A percentile compares a stretch with the other conserved stretches of the same genome.
Evolutionary conservation across 345 rosid species (phyloP).

Genomic region (Pistacia integerrima): DNA sequence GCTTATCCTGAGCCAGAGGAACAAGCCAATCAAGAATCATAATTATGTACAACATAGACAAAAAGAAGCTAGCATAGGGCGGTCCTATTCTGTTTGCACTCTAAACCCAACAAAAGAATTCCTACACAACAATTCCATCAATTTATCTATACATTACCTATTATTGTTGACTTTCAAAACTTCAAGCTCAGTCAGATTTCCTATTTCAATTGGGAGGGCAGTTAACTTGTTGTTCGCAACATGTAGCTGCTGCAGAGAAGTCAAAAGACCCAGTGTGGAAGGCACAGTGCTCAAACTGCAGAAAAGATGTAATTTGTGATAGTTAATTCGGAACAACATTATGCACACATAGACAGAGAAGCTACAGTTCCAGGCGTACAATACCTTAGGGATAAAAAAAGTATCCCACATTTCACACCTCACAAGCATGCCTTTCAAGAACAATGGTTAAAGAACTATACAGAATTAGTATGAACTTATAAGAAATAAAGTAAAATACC

Average conservation of each 20-base stretch:
- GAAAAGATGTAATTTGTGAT: slow-evolving; percentile 4
- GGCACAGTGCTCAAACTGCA: slow-evolving; percentile 79
- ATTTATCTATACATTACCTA: slow-evolving; percentile 43
- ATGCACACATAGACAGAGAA: background rate
- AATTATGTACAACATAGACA: background rate
- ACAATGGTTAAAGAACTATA: background rate
- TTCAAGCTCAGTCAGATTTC: slow-evolving; percentile 70
- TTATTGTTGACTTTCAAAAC: slow-evolving; percentile 75
- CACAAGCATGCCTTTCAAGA: slow-evolving; percentile 3
- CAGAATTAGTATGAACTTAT: background rate
- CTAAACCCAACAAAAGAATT: background rate
- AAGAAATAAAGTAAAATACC: background rate
- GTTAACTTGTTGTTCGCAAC: slow-evolving; percentile 68
- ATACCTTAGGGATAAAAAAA: background rate
- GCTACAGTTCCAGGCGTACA: background rate
- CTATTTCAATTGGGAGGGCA: slow-evolving; percentile 68
- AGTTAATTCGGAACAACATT: background rate
- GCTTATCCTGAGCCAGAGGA: slow-evolving; percentile 52
- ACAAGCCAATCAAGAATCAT: slow-evolving; percentile 8
- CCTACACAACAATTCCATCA: background rate
- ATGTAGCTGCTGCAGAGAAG: slow-evolving; percentile 69
- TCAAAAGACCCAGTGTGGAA: slow-evolving; percentile 51
- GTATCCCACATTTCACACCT: background rate
- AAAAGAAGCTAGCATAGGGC: background rate
- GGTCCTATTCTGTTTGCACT: background rate